phyloP scores from a whole-genome alignment of 2,329 filamentous ascomycete genomes.

The Colletotrichum plurivorum region DNA sequence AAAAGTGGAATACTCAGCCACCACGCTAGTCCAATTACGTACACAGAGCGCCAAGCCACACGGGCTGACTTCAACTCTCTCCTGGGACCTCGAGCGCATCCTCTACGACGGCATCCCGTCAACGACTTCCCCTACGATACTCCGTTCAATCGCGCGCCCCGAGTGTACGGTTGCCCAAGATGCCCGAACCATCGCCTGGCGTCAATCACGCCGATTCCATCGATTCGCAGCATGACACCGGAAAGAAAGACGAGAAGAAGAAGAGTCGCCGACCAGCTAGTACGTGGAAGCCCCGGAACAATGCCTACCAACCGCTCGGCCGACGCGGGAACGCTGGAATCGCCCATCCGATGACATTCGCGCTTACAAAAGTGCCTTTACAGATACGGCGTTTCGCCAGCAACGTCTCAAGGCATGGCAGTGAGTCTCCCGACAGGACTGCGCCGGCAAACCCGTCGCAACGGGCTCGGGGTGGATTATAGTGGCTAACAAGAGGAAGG shows the following conservation, averaged over 20 bases:
- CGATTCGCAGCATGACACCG: slow-evolving; percentile 66
- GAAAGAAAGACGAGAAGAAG: slow-evolving; percentile 77
- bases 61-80: slow-evolving; percentile 37
- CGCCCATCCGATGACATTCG: not conserved
- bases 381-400: slow-evolving; percentile 96
- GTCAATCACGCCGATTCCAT: slow-evolving; percentile 67
- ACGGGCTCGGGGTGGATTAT: not conserved
- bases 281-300: slow-evolving; percentile 62
- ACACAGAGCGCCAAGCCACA: slow-evolving; percentile 35
- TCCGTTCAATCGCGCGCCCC: slow-evolving; percentile 31
- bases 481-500: slow-evolving; percentile 60
- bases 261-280: slow-evolving; percentile 95
- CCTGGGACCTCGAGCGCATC: slow-evolving; percentile 20
- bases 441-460: not conserved
- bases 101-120: slow-evolving; percentile 18
- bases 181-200: slow-evolving; percentile 63
- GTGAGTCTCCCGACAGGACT: slow-evolving; percentile 68
- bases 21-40: slow-evolving; percentile 28
- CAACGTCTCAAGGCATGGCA: slow-evolving; percentile 99
- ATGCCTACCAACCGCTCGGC: slow-evolving; percentile 8
- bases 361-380: slow-evolving; percentile 27
- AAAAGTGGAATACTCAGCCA: slow-evolving; percentile 38
- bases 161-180: slow-evolving; percentile 47
- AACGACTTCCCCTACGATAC: slow-evolving; percentile 1
- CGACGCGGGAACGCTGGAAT: slow-evolving; percentile 29